Evolutionary conservation across 805 yeast species (phyloP).

Genomic region (Blastobotrys attinorum): DNA sequence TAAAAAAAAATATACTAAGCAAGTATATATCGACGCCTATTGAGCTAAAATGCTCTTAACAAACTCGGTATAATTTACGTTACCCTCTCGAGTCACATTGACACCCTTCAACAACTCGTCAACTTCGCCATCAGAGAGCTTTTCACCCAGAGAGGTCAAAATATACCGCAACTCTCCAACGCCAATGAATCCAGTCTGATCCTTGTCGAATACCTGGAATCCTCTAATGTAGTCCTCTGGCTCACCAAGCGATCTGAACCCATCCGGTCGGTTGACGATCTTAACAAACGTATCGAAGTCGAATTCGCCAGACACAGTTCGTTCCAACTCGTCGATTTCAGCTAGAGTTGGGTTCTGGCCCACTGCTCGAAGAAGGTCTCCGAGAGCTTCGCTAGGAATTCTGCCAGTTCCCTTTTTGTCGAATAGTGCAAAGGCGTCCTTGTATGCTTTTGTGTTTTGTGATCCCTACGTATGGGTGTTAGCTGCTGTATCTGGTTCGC

Average conservation of each 20-base stretch:
- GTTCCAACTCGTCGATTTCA: constrained; percentile 60
- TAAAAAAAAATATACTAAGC: too few relatives aligned
- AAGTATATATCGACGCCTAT: constrained; percentile 28
- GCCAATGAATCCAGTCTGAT: constrained; percentile 89
- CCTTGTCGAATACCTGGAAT: constrained; percentile 96
- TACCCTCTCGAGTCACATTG: constrained; percentile 85
- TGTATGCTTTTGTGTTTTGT: constrained; percentile 41
- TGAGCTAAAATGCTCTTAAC: constrained; percentile 91
- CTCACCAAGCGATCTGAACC: constrained; percentile 79
- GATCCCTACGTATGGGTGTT: too few relatives aligned
- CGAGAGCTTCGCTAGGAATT: constrained; percentile 75
- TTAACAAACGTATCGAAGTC: constrained; percentile 71
- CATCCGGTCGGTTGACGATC: constrained; percentile 78
- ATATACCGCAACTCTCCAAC: constrained; percentile 95
- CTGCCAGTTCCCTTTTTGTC: constrained; percentile 94
- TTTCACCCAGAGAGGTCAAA: constrained; percentile 93
- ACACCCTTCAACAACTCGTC: constrained; percentile 96
- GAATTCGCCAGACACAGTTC: constrained; percentile 34
- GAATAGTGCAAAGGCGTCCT: constrained; percentile 93
- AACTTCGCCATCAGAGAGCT: constrained; percentile 81
- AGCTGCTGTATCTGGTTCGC: not conserved
- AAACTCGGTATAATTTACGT: constrained; percentile 86
- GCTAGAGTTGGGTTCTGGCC: constrained; percentile 97
- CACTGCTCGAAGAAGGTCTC: constrained; percentile 91
- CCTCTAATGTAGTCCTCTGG: constrained; percentile 91